phyloP scores from a whole-genome alignment of 2,329 filamentous ascomycete genomes.

The Aspergillus luchuensis region DNA sequence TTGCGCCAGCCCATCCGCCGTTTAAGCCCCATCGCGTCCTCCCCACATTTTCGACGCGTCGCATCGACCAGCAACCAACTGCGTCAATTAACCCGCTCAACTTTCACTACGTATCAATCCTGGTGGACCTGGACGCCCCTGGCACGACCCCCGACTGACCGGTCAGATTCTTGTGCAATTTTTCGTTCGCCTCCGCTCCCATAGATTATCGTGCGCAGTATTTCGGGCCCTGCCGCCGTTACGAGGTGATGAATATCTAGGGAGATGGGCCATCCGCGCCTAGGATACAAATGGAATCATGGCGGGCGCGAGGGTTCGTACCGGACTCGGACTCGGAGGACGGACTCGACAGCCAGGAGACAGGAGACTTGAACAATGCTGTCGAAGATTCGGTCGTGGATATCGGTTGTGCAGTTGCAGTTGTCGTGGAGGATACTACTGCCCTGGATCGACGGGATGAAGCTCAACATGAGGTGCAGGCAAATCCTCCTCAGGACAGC shows the following conservation, averaged over 20 bases:
- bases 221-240: not conserved
- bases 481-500: not conserved
- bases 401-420: not conserved
- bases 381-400: constrained; percentile 19
- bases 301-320: constrained; percentile 55
- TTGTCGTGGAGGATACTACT: not conserved
- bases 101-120: not conserved
- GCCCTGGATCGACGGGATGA: not conserved
- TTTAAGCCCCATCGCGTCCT: constrained; percentile 27
- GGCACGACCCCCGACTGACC: not conserved
- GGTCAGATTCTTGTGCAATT: not conserved
- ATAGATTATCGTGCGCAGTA: not conserved
- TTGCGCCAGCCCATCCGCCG: constrained; percentile 11
- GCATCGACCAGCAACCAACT: constrained; percentile 3
- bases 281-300: constrained; percentile 48
- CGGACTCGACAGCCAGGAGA: constrained; percentile 40
- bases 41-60: constrained; percentile 32
- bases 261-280: constrained; percentile 40
- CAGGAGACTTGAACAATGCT: constrained; percentile 16
- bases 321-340: constrained; percentile 54
- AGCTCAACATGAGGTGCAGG: not conserved
- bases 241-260: constrained; percentile 30
- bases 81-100: constrained; percentile 1
- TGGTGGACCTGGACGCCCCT: not conserved
- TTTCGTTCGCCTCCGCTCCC: not conserved